A percentile compares a stretch with the other conserved stretches of the same genome.
Conservation (phyloP, 1,284 basidiomycete genomes). For the Cryptococcus wingfieldii region DNA sequence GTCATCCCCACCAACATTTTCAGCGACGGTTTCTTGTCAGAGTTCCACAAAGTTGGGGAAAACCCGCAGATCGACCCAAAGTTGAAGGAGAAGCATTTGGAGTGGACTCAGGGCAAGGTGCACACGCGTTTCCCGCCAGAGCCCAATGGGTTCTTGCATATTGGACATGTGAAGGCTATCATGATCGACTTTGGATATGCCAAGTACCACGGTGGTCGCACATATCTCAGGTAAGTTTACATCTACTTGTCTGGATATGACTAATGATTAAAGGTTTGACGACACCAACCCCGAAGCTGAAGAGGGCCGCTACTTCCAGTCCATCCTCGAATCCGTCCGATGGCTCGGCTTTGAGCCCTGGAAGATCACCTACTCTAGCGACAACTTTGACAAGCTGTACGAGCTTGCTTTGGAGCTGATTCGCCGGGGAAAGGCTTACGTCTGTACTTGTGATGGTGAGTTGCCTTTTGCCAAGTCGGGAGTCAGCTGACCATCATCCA, state of each 20-base stretch:
- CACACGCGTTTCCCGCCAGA: constrained; percentile 98
- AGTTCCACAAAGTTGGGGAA: constrained; percentile 88
- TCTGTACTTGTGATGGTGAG: constrained; percentile 91
- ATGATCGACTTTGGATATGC: constrained; percentile 98
- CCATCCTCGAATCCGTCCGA: constrained; percentile 88
- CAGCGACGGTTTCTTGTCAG: constrained; percentile 89
- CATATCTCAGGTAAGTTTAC: constrained; percentile 65
- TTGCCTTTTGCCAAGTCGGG: constrained; percentile 13
- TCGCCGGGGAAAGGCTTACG: constrained; percentile 85
- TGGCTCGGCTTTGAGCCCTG: constrained; percentile 99
- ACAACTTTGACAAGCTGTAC: constrained; percentile 89
- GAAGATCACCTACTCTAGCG: constrained; percentile 98
- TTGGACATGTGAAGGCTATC: constrained; percentile 97
- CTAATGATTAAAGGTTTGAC: constrained; percentile 60
- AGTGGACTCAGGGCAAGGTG: constrained; percentile 74
- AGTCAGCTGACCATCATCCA: constrained; percentile 34
- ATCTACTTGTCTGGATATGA: neutral
- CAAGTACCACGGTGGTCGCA: constrained; percentile 81
- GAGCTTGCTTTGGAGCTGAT: constrained; percentile 89
- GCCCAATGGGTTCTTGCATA: constrained; percentile 94
- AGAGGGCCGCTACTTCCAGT: constrained; percentile 92
- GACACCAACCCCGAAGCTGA: constrained; percentile 99
- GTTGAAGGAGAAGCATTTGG: constrained; percentile 77
- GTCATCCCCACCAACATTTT: constrained; percentile 62
- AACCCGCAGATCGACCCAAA: constrained; percentile 81